Evolutionary conservation across 164 flowering plant species (phyloP), one percentile per base, ranked within the genome.

Genomic region (Kingdonia uniflora): DNA sequence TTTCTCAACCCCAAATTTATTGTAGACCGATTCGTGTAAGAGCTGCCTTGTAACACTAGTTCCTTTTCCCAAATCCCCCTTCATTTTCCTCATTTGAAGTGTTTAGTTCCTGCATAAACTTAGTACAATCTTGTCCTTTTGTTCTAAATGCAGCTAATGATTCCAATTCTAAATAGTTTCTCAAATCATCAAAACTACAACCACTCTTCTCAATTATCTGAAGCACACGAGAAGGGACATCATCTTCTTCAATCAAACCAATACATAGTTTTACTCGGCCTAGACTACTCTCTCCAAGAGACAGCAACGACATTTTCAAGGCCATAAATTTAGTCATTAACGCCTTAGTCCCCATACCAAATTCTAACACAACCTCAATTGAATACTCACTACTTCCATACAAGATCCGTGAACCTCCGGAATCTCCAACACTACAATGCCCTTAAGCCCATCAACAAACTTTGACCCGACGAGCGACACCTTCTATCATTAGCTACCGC

Each of bases 51-150:
- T 47, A 11, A 65, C 73, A 52, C 71, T 51, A 38, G 89, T 81
- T 20, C 96, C 97, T 67, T 79, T 91, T n/a, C 97, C 97, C 64
- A 85, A 55, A 53, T 69, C 76, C 59, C 56, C 74, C 69, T 77
- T 81, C 73, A 76, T 79, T 68, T 77, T 82, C 62, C 76, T 84
- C 74, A 79, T 47, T 11, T 54, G 81, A 71, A 0, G 10, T 59
- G 52, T 74, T 68, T 16, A 76, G 59, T n/a, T 69, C 68, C 22
- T 74, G 78, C 33, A 70, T 46, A 52, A 72, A 68, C 6, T 24
- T 64, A 14, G 56, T 53, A 48, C 64, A 64, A 41, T 83, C 69
- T 59, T 29, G 35, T n/a, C n/a, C n/a, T n/a, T n/a, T n/a, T n/a
- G 55, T 57, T 20, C 58, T 66, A 14, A 49, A 20, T 19, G 80